Evolutionary conservation across 305 asterid genomes (phyloP).

Genomic region (Fraxinus xanthoxyloides): DNA sequence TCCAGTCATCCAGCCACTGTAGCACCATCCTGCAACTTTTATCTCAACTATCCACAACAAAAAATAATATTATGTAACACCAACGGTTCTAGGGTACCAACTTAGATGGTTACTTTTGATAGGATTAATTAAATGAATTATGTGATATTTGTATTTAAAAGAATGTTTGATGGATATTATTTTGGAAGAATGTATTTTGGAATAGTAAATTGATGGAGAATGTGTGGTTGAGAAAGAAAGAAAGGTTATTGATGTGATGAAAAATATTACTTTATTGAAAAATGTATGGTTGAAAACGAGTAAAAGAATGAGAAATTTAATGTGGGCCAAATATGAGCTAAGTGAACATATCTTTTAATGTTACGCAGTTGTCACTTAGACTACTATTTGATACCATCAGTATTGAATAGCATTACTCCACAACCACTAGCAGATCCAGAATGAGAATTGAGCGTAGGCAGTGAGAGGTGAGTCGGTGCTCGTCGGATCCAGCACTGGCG

Average conservation of each 20-base stretch:
- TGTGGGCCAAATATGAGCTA: too few relatives aligned
- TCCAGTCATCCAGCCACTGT: background rate
- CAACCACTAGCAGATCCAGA: background rate
- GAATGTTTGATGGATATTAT: too few relatives aligned
- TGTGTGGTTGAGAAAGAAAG: too few relatives aligned
- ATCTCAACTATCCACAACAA: background rate
- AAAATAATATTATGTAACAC: too few relatives aligned
- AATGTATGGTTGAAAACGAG: too few relatives aligned
- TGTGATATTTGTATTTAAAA: background rate
- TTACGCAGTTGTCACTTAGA: background rate
- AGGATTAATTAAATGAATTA: too few relatives aligned
- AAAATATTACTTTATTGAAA: too few relatives aligned
- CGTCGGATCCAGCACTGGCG: background rate
- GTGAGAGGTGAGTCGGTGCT: background rate
- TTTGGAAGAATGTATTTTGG: too few relatives aligned
- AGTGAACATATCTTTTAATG: background rate
- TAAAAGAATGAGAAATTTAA: too few relatives aligned
- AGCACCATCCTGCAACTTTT: background rate
- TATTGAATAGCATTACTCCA: background rate
- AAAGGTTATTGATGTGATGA: too few relatives aligned
- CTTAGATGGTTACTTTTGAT: background rate
- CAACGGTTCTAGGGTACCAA: background rate
- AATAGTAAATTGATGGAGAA: too few relatives aligned
- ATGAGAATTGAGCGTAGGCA: background rate
- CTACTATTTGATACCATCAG: background rate